These are phyloP conservation scores for Phytopythium sindhum DNA, from an alignment of 352 stramenopile genomes.

Conservation along the genomic window DNA sequence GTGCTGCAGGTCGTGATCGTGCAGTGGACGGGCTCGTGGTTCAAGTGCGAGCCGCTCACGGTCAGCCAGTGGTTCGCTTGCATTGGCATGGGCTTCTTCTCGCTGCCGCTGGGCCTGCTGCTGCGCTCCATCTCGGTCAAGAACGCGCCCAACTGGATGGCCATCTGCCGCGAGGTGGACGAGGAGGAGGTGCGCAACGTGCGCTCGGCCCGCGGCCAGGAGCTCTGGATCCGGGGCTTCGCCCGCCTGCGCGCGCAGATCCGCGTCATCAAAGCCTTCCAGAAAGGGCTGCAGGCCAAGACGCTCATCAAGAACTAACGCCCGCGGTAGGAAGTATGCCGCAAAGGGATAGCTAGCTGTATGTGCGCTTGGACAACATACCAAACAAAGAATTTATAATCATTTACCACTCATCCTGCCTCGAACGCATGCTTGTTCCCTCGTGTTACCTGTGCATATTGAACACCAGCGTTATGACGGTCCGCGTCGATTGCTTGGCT, in stretches of 20 bases:
- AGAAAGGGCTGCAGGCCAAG: conserved; percentile 45
- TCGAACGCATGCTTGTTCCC: too few species aligned
- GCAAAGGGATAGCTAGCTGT: too few species aligned
- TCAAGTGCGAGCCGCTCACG: conserved; percentile 48
- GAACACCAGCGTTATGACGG: background rate
- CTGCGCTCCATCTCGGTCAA: conserved; percentile 53
- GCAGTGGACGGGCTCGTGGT: conserved; percentile 86
- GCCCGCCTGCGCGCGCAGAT: conserved; percentile 53
- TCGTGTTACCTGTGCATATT: too few species aligned
- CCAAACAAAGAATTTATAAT: background rate
- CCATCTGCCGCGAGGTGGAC: conserved; percentile 45
- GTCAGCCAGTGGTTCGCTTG: conserved; percentile 52
- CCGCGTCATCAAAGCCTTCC: conserved; percentile 63
- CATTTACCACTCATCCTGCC: background rate
- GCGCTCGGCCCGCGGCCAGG: conserved; percentile 33
- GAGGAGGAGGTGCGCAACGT: conserved; percentile 29
- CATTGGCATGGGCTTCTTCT: conserved; percentile 46
- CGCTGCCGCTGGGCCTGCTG: conserved; percentile 46
- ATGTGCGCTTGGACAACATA: too few species aligned
- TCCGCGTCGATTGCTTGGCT: background rate
- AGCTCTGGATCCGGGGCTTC: conserved; percentile 56
- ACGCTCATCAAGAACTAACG: conserved; percentile 29
- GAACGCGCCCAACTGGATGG: conserved; percentile 62
- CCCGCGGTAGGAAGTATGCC: background rate
- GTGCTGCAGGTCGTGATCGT: conserved; percentile 93